Evolutionary conservation across 2,329 filamentous ascomycete species (phyloP).

Genomic region (Arthrinium puccinioides): DNA sequence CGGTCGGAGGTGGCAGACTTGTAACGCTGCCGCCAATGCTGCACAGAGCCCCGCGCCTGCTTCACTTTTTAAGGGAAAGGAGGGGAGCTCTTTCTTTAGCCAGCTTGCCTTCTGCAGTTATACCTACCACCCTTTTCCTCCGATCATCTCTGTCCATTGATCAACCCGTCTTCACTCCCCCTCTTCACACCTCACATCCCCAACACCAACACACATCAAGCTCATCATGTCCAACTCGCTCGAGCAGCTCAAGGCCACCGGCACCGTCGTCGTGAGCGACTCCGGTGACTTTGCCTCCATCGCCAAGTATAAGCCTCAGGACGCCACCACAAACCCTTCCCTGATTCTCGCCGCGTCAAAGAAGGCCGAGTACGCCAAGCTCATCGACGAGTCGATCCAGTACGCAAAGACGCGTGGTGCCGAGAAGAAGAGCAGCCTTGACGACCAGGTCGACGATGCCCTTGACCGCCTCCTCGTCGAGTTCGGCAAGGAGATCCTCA

Average conservation of each 20-base stretch:
- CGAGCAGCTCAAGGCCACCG: conserved; percentile 92
- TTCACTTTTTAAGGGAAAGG: conserved; percentile 1
- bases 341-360: conserved; percentile 97
- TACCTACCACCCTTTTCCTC: neutral
- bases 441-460: conserved; percentile 80
- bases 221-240: conserved; percentile 82
- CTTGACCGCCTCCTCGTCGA: conserved; percentile 93
- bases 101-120: neutral
- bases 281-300: conserved; percentile 91
- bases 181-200: neutral
- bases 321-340: conserved; percentile 99
- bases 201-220: too few relatives aligned
- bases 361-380: conserved; percentile 89
- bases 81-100: neutral
- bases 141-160: neutral
- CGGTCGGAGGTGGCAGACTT: neutral
- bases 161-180: neutral
- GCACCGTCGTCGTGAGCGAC: conserved; percentile 96
- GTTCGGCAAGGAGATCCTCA: conserved; percentile 95
- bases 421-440: conserved; percentile 45
- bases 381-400: conserved; percentile 78
- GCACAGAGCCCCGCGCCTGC: conserved; percentile 1
- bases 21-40: neutral
- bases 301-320: conserved; percentile 99
- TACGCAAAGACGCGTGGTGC: conserved; percentile 75